Evolutionary conservation across 306 rosid species (phyloP).

Genomic region (Sophora flavescens): DNA sequence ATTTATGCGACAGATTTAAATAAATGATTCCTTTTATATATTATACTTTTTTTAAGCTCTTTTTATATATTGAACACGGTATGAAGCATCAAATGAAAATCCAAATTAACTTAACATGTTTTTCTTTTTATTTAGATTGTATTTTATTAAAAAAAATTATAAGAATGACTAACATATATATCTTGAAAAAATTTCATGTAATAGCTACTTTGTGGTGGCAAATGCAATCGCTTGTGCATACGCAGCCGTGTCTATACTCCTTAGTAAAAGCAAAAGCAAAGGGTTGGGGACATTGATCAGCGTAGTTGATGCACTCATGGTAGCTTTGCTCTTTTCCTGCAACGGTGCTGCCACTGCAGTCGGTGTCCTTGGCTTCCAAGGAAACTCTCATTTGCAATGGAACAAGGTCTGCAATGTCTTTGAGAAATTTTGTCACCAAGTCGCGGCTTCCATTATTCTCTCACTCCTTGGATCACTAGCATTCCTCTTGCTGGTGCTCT

Average conservation of each 20-base stretch:
- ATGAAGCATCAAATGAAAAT: background rate
- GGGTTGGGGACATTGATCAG: slow-evolving; percentile 34
- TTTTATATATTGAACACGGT: background rate
- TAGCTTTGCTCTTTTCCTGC: slow-evolving; percentile 76
- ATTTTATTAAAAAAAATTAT: no score
- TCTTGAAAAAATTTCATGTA: background rate
- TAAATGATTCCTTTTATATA: no score
- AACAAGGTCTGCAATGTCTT: slow-evolving; percentile 71
- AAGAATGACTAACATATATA: background rate
- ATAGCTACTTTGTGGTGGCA: slow-evolving; percentile 69
- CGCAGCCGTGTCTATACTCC: slow-evolving; percentile 57
- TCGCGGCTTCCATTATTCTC: slow-evolving; percentile 47
- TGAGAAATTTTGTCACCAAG: slow-evolving; percentile 64
- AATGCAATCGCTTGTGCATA: slow-evolving; percentile 71
- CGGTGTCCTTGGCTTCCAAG: slow-evolving; percentile 66
- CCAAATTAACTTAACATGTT: background rate
- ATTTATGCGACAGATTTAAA: no score
- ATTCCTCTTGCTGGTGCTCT: slow-evolving; percentile 55
- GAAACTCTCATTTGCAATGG: slow-evolving; percentile 89
- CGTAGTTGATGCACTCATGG: slow-evolving; percentile 61
- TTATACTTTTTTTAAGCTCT: no score
- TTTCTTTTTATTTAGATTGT: background rate
- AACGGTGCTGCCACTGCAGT: slow-evolving; percentile 65
- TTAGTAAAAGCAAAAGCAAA: slow-evolving; percentile 47
- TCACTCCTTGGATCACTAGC: slow-evolving; percentile 60